phyloP scores from a whole-genome alignment of 768 basidiomycete genomes.

The Lentinula detonsa region DNA sequence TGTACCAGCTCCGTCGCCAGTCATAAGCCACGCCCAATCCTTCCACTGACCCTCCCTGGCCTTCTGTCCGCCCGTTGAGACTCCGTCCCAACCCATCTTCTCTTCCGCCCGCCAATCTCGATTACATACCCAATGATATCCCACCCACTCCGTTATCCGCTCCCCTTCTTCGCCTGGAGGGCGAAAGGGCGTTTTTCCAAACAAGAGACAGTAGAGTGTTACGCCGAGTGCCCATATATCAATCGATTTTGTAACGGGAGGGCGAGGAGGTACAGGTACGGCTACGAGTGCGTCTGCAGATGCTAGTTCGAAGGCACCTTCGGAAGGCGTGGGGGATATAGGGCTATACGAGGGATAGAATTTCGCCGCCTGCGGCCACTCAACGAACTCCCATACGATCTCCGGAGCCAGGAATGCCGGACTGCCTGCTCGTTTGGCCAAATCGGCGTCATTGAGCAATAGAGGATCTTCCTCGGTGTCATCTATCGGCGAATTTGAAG shows the following conservation, averaged over 20 bases:
- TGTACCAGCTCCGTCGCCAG: background rate
- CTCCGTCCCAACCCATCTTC: slow-evolving; percentile 65
- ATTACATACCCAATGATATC: slow-evolving; percentile 72
- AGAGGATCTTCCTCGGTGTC: slow-evolving; percentile 48
- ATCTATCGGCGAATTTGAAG: slow-evolving; percentile 14
- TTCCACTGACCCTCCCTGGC: slow-evolving; percentile 22
- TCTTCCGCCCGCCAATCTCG: slow-evolving; percentile 64
- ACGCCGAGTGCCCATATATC: slow-evolving; percentile 98
- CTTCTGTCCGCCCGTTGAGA: slow-evolving; percentile 59
- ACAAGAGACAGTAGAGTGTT: slow-evolving; percentile 91
- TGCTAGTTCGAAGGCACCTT: slow-evolving; percentile 5
- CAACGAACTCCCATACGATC: slow-evolving; percentile 66
- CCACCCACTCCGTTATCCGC: slow-evolving; percentile 52
- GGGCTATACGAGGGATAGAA: background rate
- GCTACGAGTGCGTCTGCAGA: slow-evolving; percentile 11
- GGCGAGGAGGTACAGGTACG: slow-evolving; percentile 24
- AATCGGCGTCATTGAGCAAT: slow-evolving; percentile 77
- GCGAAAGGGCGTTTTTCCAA: slow-evolving; percentile 78
- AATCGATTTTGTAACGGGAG: slow-evolving; percentile 83
- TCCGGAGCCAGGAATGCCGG: slow-evolving; percentile 97
- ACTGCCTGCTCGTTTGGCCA: slow-evolving; percentile 89
- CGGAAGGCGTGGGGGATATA: background rate
- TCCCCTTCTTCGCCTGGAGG: slow-evolving; percentile 24
- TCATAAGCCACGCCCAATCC: slow-evolving; percentile 26
- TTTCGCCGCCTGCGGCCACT: slow-evolving; percentile 19